Evolutionary conservation across 2,329 filamentous ascomycete species (phyloP).

Genomic region (Metarhizium album): DNA sequence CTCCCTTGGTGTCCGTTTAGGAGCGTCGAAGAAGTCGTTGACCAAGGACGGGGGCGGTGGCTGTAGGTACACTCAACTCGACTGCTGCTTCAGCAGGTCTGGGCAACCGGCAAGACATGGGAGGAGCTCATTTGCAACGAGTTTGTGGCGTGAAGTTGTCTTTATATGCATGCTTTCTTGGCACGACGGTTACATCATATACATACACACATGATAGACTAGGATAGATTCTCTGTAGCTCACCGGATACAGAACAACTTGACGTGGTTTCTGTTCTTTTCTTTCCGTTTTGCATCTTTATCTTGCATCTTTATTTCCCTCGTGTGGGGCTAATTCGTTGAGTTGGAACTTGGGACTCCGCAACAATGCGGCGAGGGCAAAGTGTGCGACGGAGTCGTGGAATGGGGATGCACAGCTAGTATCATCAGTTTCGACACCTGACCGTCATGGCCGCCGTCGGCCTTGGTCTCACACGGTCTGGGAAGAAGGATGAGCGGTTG

Average conservation of each 20-base stretch:
- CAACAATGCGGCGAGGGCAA: background rate
- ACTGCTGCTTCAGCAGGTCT: constrained; percentile 56
- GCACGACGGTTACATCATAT: no score
- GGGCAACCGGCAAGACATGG: constrained; percentile 58
- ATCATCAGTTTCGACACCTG: no score
- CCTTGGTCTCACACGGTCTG: no score
- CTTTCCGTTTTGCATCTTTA: background rate
- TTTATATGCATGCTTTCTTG: background rate
- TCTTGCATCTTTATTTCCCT: no score
- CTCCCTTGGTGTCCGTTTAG: background rate
- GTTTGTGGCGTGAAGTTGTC: constrained; percentile 48
- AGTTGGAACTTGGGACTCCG: no score
- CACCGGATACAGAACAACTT: background rate
- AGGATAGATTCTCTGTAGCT: background rate
- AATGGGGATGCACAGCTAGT: no score
- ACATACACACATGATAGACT: background rate
- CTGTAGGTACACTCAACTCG: constrained; percentile 46
- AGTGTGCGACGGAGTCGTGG: background rate
- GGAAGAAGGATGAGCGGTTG: no score
- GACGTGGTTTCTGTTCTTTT: background rate
- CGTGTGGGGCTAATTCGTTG: no score
- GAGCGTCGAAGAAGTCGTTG: background rate
- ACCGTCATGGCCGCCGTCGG: no score
- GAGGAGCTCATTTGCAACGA: constrained; percentile 56
- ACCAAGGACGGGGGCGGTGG: background rate